A percentile compares a stretch with the other conserved stretches of the same genome.
phyloP scores from a whole-genome alignment of 2,329 filamentous ascomycete species.

The Teratosphaeria gauchensis region DNA sequence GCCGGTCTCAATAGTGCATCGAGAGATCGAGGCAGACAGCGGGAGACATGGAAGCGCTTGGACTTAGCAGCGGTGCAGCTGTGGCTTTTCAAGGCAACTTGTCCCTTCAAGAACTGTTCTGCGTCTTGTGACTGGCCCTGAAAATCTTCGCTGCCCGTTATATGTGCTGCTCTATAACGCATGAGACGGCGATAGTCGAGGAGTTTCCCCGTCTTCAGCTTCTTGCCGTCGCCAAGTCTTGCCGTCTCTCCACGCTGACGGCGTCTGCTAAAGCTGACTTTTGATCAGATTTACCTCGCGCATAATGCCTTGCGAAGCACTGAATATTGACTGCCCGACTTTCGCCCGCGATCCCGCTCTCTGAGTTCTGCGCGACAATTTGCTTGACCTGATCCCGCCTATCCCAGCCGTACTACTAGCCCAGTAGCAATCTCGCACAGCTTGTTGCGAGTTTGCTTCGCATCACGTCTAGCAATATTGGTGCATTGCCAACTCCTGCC shows the following conservation, averaged over 20 bases:
- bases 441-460: not conserved
- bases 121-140: not conserved
- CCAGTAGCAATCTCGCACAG: not conserved
- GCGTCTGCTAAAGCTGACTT: not conserved
- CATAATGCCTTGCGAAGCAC: too few relatives aligned
- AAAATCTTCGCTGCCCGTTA: not conserved
- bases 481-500: not conserved
- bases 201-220: not conserved
- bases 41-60: not conserved
- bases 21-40: not conserved
- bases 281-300: not conserved
- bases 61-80: not conserved
- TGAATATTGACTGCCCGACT: too few relatives aligned
- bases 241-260: not conserved
- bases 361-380: not conserved
- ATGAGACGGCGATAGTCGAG: not conserved
- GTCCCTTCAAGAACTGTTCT: not conserved
- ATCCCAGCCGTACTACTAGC: not conserved
- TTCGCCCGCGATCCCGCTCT: not conserved
- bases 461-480: too few relatives aligned
- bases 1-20: not conserved
- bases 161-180: not conserved
- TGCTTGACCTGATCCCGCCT: not conserved
- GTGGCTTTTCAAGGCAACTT: not conserved
- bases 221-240: not conserved